Conservation (phyloP, 164 flowering plant species). For the Magnolia officinalis region DNA sequence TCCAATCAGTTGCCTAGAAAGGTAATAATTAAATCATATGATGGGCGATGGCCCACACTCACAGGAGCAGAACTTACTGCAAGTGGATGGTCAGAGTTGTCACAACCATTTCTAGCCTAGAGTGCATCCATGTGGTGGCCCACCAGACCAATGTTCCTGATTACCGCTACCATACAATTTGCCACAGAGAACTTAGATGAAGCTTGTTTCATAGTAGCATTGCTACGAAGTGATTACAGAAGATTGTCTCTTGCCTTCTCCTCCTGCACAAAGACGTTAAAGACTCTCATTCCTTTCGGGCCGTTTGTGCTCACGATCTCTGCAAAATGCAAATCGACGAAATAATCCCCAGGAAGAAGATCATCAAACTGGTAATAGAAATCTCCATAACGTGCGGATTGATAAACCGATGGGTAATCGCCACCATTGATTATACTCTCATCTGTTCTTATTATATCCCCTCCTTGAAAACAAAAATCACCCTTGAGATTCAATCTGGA, state of each 20-base stretch:
- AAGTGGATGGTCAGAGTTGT: too few relatives aligned
- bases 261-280: slow-evolving; percentile 70
- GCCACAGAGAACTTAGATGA: neutral
- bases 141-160: too few relatives aligned
- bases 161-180: too few relatives aligned
- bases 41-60: too few relatives aligned
- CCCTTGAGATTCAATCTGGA: slow-evolving; percentile 20
- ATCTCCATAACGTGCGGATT: slow-evolving; percentile 63
- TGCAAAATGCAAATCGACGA: slow-evolving; percentile 75
- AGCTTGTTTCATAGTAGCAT: neutral
- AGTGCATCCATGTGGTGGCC: too few relatives aligned
- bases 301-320: slow-evolving; percentile 75
- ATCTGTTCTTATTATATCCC: slow-evolving; percentile 57
- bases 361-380: slow-evolving; percentile 48
- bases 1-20: too few relatives aligned
- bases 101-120: too few relatives aligned
- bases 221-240: neutral
- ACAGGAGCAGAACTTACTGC: too few relatives aligned
- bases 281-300: slow-evolving; percentile 81
- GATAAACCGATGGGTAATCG: slow-evolving; percentile 53
- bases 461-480: slow-evolving; percentile 58
- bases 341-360: slow-evolving; percentile 61
- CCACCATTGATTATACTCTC: slow-evolving; percentile 51
- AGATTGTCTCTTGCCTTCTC: slow-evolving; percentile 57
- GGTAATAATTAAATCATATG: too few relatives aligned